Evolutionary conservation across 176 grass and related monocot species (phyloP).

Genomic region (Avena insularis): DNA sequence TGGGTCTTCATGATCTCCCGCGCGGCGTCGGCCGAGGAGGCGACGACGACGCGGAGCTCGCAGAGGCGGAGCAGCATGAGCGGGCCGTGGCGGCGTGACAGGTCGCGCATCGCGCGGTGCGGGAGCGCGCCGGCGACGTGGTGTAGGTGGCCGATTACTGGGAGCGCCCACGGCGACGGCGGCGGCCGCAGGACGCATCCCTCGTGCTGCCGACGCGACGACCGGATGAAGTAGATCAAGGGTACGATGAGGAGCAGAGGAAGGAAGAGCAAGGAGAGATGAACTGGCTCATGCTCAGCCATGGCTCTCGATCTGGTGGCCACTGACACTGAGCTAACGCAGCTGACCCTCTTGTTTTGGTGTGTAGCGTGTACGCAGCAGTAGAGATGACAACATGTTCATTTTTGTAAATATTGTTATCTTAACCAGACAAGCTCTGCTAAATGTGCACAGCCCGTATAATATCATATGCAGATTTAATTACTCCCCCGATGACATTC

Average conservation of each 20-base stretch:
- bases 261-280: not conserved
- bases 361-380: too few relatives aligned
- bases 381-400: too few relatives aligned
- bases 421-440: too few relatives aligned
- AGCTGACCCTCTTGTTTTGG: too few relatives aligned
- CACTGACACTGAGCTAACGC: too few relatives aligned
- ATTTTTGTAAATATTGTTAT: too few relatives aligned
- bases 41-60: constrained; percentile 14
- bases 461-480: too few relatives aligned
- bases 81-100: not conserved
- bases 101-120: not conserved
- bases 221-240: not conserved
- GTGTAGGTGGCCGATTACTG: constrained; percentile 21
- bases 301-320: not conserved
- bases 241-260: not conserved
- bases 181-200: not conserved
- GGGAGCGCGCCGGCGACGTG: constrained; percentile 4
- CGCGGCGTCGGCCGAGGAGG: constrained; percentile 1
- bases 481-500: too few relatives aligned
- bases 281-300: constrained; percentile 1
- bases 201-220: not conserved
- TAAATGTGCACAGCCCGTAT: too few relatives aligned
- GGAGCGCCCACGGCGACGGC: constrained; percentile 18
- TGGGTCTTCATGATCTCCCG: constrained; percentile 30
- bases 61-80: constrained; percentile 31